Conservation (phyloP, 2,329 filamentous ascomycete species). For the Nemania sp. region DNA sequence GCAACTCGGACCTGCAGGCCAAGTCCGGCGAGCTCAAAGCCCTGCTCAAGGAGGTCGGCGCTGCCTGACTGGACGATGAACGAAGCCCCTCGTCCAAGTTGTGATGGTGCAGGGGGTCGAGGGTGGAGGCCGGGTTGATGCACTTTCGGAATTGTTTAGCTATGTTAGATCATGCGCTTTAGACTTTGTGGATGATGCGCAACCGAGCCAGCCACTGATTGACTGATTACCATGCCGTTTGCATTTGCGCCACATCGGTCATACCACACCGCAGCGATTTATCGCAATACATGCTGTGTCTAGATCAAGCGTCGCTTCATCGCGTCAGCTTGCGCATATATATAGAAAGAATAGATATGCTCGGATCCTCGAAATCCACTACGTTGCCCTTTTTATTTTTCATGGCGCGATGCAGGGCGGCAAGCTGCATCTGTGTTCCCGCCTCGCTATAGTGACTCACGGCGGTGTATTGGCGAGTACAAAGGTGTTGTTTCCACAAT, state of each 20-base stretch:
- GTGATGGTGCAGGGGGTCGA: conserved; percentile 8
- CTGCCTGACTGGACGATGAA: conserved; percentile 61
- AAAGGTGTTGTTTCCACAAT: neutral
- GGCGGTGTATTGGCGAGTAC: neutral
- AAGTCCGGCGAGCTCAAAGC: conserved; percentile 73
- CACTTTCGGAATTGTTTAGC: neutral
- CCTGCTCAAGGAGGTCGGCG: conserved; percentile 73
- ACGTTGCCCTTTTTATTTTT: neutral
- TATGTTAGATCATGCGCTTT: conserved; percentile 3
- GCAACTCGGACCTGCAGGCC: conserved; percentile 88
- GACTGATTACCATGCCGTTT: neutral
- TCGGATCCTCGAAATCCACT: neutral
- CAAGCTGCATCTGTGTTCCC: neutral
- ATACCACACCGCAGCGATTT: neutral
- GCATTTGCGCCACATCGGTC: neutral
- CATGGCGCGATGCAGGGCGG: neutral
- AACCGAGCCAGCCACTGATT: neutral
- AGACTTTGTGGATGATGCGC: neutral
- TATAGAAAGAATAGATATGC: conserved; percentile 30
- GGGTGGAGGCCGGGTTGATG: neutral
- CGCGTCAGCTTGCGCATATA: neutral
- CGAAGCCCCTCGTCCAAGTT: conserved; percentile 27
- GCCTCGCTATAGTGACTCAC: neutral
- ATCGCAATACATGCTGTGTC: neutral
- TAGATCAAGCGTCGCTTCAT: conserved; percentile 7